Evolutionary conservation across 352 stramenopile species (phyloP).

Genomic region (Phytophthora macrochlamydospora): DNA sequence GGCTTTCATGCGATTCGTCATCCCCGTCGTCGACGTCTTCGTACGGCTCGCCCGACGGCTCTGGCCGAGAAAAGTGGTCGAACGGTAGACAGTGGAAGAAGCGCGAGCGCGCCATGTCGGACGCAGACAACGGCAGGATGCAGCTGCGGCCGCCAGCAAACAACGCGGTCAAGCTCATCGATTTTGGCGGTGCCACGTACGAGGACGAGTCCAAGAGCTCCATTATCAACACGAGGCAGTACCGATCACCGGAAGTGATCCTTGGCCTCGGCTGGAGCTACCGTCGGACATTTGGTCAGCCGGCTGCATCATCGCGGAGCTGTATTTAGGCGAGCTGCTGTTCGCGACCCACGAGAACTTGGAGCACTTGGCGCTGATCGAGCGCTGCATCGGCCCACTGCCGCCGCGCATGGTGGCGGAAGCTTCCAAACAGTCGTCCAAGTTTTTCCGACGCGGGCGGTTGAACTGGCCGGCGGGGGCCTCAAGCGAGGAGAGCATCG

Average conservation of each 20-base stretch:
- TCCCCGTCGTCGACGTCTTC: constrained; percentile 60
- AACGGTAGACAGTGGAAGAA: constrained; percentile 60
- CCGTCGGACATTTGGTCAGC: constrained; percentile 98
- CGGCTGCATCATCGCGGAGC: constrained; percentile 98
- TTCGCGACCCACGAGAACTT: constrained; percentile 98
- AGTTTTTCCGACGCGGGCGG: constrained; percentile 82
- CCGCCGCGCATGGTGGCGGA: constrained; percentile 85
- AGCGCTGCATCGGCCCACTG: constrained; percentile 94
- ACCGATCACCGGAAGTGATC: constrained; percentile 98
- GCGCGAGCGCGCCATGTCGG: constrained; percentile 42
- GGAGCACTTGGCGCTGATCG: constrained; percentile 98
- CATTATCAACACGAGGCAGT: constrained; percentile 99
- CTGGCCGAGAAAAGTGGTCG: constrained; percentile 41
- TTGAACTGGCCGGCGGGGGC: constrained; percentile 72
- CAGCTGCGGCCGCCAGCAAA: constrained; percentile 64
- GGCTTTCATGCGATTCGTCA: constrained; percentile 36
- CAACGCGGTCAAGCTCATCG: constrained; percentile 93
- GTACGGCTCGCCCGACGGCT: constrained; percentile 54
- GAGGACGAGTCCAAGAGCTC: constrained; percentile 96
- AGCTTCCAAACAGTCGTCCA: constrained; percentile 58
- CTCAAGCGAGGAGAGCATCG: constrained; percentile 74
- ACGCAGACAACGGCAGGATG: constrained; percentile 50
- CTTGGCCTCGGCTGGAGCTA: constrained; percentile 97
- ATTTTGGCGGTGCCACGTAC: constrained; percentile 99
- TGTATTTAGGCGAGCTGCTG: constrained; percentile 96